Evolutionary conservation across 2,329 filamentous ascomycete genomes (phyloP).

Genomic region (Aspergillus neoniger): DNA sequence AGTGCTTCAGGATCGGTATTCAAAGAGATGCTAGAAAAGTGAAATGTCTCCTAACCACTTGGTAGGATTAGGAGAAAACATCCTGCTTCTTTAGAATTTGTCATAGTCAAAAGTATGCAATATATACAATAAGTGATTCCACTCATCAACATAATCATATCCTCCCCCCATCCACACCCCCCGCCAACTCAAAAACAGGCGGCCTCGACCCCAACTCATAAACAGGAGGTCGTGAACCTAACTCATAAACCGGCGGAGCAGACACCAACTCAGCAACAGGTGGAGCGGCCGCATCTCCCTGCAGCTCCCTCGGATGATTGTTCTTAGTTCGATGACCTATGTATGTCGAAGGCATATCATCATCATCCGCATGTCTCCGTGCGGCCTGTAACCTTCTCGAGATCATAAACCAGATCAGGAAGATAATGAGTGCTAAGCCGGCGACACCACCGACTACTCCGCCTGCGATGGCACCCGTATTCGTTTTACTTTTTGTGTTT

Average conservation of each 20-base stretch:
- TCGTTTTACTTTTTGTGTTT: not conserved
- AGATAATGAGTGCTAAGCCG: slow-evolving; percentile 15
- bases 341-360: not conserved
- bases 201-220: not conserved
- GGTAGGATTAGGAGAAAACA: no score
- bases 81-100: no score
- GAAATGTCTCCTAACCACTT: no score
- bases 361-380: not conserved
- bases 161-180: not conserved
- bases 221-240: not conserved
- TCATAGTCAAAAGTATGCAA: no score
- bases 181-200: not conserved
- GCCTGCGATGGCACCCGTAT: slow-evolving; percentile 16
- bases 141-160: not conserved
- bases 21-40: no score
- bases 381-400: slow-evolving; percentile 1
- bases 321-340: not conserved
- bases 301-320: not conserved
- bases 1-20: no score
- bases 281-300: not conserved
- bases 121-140: no score
- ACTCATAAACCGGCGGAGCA: not conserved
- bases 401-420: slow-evolving; percentile 20
- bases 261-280: not conserved
- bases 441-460: slow-evolving; percentile 23